Percentiles rank a stretch among this genome's conserved stretches.
Evolutionary conservation across 2,329 filamentous ascomycete genomes (phyloP).

Genomic region (Arthroderma sp.): DNA sequence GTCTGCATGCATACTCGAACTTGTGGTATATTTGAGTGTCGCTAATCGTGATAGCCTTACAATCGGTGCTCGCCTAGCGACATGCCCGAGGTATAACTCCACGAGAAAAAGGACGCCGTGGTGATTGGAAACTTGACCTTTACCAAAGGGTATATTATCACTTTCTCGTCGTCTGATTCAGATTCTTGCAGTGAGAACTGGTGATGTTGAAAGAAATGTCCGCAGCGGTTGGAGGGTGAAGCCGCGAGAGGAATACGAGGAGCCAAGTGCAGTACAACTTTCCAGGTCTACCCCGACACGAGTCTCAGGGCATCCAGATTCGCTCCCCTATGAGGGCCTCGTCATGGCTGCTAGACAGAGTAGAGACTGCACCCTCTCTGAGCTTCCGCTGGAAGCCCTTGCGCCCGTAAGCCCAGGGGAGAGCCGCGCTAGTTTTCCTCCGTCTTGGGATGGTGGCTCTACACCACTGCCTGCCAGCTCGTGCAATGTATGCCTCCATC

Average conservation of each 20-base stretch:
- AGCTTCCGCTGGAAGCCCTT: neutral
- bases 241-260: neutral
- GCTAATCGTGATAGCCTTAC: neutral
- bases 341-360: neutral
- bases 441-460: constrained; percentile 1
- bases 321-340: neutral
- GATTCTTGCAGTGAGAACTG: neutral
- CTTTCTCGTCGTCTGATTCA: neutral
- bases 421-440: neutral
- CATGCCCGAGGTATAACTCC: neutral
- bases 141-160: neutral
- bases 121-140: neutral
- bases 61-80: neutral
- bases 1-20: neutral
- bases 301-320: neutral
- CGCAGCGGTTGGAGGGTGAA: neutral
- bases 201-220: neutral
- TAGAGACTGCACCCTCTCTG: neutral
- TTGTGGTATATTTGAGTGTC: neutral
- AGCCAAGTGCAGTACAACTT: neutral
- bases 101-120: neutral
- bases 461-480: neutral
- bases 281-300: neutral
- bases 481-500: neutral
- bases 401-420: neutral